Evolutionary conservation across 257 asterid genomes (phyloP).

Genomic region (Ballota nigra): DNA sequence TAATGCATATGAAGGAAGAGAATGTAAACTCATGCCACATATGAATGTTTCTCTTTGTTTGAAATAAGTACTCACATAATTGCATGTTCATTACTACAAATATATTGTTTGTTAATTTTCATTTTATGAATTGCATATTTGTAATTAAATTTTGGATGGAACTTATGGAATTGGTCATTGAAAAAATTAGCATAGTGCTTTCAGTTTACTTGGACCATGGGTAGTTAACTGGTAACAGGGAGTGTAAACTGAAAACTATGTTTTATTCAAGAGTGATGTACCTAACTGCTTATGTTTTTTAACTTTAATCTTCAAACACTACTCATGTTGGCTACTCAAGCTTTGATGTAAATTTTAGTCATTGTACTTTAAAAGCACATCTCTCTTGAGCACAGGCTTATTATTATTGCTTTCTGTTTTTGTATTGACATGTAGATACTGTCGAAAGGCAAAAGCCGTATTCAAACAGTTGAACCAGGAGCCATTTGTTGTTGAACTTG

Average conservation of each 20-base stretch:
- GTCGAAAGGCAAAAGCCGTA: slow-evolving; percentile 87
- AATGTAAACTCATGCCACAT: background rate
- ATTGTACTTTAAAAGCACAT: background rate
- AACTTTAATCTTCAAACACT: background rate
- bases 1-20: background rate
- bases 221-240: background rate
- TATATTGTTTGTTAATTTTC: background rate
- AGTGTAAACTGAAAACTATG: background rate
- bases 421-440: slow-evolving; percentile 53
- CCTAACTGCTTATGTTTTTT: background rate
- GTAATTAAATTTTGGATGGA: background rate
- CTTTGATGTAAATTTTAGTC: background rate
- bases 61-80: background rate
- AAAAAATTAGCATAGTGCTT: background rate
- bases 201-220: background rate
- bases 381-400: background rate
- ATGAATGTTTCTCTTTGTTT: background rate
- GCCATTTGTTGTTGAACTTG: slow-evolving; percentile 36
- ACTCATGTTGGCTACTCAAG: background rate
- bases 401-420: background rate
- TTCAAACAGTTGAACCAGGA: slow-evolving; percentile 65
- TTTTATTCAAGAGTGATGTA: background rate
- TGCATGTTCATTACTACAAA: background rate
- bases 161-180: background rate
- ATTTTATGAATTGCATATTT: background rate